Evolutionary conservation across 345 rosid species (phyloP).

Genomic region (Syzygium grande): DNA sequence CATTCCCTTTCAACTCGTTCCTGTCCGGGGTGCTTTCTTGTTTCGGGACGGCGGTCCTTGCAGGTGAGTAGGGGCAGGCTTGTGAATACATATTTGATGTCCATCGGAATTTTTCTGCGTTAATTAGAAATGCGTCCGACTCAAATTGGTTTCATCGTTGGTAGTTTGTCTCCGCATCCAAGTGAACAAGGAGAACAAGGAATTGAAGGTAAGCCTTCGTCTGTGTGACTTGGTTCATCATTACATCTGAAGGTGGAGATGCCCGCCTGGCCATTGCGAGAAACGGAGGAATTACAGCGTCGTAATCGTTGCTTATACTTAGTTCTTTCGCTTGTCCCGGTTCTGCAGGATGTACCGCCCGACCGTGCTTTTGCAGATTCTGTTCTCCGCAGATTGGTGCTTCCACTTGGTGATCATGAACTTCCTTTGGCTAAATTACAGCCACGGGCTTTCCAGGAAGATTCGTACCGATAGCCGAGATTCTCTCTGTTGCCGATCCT

Average conservation of each 20-base stretch:
- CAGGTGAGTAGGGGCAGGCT: slow-evolving; percentile 41
- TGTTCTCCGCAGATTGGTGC: slow-evolving; percentile 43
- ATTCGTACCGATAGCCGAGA: not conserved
- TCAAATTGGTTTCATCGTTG: not conserved
- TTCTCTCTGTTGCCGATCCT: not conserved
- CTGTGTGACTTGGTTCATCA: not conserved
- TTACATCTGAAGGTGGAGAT: not conserved
- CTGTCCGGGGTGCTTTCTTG: slow-evolving; percentile 94
- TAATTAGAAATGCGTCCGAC: not conserved
- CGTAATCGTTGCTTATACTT: not conserved
- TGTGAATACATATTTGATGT: not conserved
- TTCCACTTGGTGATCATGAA: slow-evolving; percentile 44
- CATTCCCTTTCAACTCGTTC: slow-evolving; percentile 98
- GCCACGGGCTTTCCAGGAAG: not conserved
- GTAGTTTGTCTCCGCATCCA: slow-evolving; percentile 94
- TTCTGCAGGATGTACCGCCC: slow-evolving; percentile 28
- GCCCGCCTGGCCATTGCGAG: not conserved
- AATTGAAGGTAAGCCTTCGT: slow-evolving; percentile 5
- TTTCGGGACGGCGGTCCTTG: slow-evolving; percentile 89
- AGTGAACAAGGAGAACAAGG: slow-evolving; percentile 97
- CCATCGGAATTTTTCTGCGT: not conserved
- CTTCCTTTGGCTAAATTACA: slow-evolving; percentile 33
- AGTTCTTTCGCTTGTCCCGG: not conserved
- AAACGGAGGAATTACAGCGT: too few relatives aligned
- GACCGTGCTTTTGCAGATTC: slow-evolving; percentile 43